These are phyloP conservation scores for Tilletia setariae DNA, from an alignment of 1,284 basidiomycete species.

Conservation along the genomic window DNA sequence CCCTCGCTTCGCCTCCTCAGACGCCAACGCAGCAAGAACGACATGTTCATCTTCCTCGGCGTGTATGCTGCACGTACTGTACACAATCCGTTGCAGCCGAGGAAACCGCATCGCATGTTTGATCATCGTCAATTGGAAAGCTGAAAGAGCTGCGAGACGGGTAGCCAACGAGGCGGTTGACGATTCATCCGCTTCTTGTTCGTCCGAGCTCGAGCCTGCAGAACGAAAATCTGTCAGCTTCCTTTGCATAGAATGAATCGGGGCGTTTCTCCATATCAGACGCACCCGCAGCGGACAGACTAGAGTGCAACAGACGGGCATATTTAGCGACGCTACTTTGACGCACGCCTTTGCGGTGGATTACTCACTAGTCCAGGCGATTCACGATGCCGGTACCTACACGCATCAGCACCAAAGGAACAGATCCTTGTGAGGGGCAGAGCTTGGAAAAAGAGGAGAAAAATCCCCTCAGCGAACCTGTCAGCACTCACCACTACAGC, in stretches of 20 bases:
- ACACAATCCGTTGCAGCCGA: constrained; percentile 70
- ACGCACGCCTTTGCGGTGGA: neutral
- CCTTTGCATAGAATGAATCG: too few relatives aligned
- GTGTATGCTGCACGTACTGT: constrained; percentile 93
- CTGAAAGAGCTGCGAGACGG: constrained; percentile 27
- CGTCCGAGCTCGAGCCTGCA: neutral
- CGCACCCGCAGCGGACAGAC: constrained; percentile 4
- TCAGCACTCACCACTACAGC: constrained; percentile 34
- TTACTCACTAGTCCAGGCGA: constrained; percentile 38
- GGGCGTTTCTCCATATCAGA: neutral
- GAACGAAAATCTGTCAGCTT: neutral
- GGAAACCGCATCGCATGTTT: constrained; percentile 89
- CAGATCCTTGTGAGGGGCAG: too few relatives aligned
- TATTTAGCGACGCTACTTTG: neutral
- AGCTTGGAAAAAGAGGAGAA: too few relatives aligned
- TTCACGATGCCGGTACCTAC: constrained; percentile 40
- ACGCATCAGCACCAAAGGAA: too few relatives aligned
- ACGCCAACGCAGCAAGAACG: constrained; percentile 58
- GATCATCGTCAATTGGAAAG: constrained; percentile 79
- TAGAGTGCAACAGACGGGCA: neutral
- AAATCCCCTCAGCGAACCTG: too few relatives aligned
- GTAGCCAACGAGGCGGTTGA: neutral
- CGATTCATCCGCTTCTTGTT: constrained; percentile 12
- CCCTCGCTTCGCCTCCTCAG: constrained; percentile 27
- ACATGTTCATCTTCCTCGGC: constrained; percentile 85